Conservation (phyloP, 2,329 filamentous ascomycete species). For the Neodidymelliopsis sp. region DNA sequence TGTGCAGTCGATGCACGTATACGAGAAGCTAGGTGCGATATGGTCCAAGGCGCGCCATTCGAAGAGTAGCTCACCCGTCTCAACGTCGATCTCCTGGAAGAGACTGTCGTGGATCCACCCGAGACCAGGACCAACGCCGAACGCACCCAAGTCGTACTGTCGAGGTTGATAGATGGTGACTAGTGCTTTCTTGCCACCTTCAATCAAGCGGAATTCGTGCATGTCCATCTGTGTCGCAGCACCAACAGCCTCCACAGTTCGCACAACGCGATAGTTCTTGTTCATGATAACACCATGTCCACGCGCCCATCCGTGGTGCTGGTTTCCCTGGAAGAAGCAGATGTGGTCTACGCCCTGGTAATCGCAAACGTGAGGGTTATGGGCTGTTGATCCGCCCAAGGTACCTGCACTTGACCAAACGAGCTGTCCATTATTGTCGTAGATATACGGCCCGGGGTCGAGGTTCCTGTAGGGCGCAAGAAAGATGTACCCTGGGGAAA, state of each 20-base stretch:
- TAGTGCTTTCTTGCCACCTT: conserved; percentile 11
- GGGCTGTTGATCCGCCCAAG: conserved; percentile 12
- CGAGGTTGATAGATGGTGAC: conserved; percentile 48
- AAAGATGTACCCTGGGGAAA: conserved; percentile 15
- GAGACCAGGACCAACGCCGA: conserved; percentile 42
- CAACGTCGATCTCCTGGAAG: conserved; percentile 53
- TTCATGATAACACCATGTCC: conserved; percentile 14
- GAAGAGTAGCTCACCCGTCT: conserved; percentile 48
- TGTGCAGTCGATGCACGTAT: conserved; percentile 16
- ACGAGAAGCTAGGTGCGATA: conserved; percentile 20
- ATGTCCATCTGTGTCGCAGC: conserved; percentile 15
- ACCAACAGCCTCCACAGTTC: conserved; percentile 11
- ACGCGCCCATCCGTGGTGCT: conserved; percentile 15
- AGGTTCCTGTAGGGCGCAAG: conserved; percentile 12
- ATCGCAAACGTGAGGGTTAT: conserved; percentile 14
- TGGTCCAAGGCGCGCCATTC: conserved; percentile 47
- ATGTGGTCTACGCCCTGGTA: conserved; percentile 15
- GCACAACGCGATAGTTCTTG: conserved; percentile 7
- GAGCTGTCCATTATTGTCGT: conserved; percentile 12
- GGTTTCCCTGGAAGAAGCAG: conserved; percentile 14
- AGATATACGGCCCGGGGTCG: conserved; percentile 16
- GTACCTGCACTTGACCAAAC: conserved; percentile 15
- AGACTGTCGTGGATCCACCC: conserved; percentile 53
- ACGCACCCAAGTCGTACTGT: conserved; percentile 48
- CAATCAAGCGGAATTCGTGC: conserved; percentile 14